These are phyloP conservation scores for Suhomyces guaymorum DNA, from an alignment of 1,139 yeast species.

Conservation along the genomic window DNA sequence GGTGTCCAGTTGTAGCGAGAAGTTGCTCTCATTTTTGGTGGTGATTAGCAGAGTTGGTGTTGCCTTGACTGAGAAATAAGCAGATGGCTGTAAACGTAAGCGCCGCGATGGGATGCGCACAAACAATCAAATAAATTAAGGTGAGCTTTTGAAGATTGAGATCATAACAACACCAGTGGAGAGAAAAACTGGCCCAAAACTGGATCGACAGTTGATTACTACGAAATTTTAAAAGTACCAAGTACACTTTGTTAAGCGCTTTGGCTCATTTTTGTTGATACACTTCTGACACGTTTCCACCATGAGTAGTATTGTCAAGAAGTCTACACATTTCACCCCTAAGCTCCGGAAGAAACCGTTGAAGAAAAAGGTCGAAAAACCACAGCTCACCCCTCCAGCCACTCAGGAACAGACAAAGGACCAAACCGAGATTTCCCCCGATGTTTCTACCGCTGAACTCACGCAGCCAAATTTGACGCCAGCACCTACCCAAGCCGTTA, in stretches of 20 bases:
- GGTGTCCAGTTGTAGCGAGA: conserved; percentile 22
- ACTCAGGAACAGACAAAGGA: conserved; percentile 19
- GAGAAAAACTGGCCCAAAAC: too few species aligned
- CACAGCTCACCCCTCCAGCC: conserved; percentile 27
- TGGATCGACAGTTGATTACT: too few species aligned
- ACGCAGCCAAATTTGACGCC: too few species aligned
- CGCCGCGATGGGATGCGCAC: conserved; percentile 10
- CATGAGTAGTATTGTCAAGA: conserved; percentile 54
- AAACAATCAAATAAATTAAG: conserved; percentile 1
- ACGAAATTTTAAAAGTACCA: too few species aligned
- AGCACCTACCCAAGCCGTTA: background rate
- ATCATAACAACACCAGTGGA: too few species aligned
- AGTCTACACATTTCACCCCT: conserved; percentile 44
- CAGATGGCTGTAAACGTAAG: conserved; percentile 1
- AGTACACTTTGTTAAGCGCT: too few species aligned
- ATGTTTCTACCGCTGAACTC: background rate
- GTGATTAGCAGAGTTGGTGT: conserved; percentile 1
- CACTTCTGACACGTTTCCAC: conserved; percentile 2
- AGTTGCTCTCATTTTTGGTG: conserved; percentile 22
- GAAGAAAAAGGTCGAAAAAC: conserved; percentile 26
- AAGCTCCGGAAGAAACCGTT: conserved; percentile 33
- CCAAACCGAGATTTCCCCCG: conserved; percentile 4
- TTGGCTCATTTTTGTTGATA: too few species aligned
- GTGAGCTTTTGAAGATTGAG: too few species aligned
- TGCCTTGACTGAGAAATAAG: too few species aligned